Evolutionary conservation across 352 stramenopile genomes (phyloP), one percentile per base, ranked within the genome.

Genomic region (Phytopythium montanum): DNA sequence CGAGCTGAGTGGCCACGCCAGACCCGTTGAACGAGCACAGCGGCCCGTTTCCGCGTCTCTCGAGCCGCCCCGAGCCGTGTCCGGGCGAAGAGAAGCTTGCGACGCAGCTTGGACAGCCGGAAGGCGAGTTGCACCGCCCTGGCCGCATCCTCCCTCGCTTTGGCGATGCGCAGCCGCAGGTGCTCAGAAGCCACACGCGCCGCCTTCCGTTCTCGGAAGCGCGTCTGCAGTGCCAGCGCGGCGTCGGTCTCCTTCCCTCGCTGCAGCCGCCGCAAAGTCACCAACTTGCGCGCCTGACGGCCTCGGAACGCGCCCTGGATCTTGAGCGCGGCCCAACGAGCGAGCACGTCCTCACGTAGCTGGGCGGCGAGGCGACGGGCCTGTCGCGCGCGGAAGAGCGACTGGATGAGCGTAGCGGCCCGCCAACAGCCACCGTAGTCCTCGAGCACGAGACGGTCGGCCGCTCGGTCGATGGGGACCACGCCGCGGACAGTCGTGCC

Each of bases 401-500:
- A 79, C 61, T 95, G 84, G 39, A 93, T 87, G 28, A 68, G 66
- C 14, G 81, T 76, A 8, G 82, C 84, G 6, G 82, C 75, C n/a
- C 66, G 71, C 72, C 79, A 92, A 55, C 75, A 82, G 55, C 81
- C 76, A 12, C 85, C 81, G 54, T 98, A 96, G 12, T 94, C 73
- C 48, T 97, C 86, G 21, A 98, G 84, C 29, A 88, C 70, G 12
- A 93, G 57, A 57, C 90, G 87, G 58, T 98, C 87, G 16, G 85
- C 64, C 18, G 79, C 87, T 10, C 92, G 81, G 28, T 84, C 68
- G 13, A 59, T 39, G 25, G 53, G 53, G 7, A 28, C 5, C 18
- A 59, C 9, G 1, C 53, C 53, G 18, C 53, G 14, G 26, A 28
- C 49, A 2, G 25, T 0, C 13, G 4, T 0, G 13, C 21, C 44